Evolutionary conservation across 1,139 yeast species (phyloP), one percentile per base, ranked within the genome.

Genomic region (Saccharomyces hybrid): DNA sequence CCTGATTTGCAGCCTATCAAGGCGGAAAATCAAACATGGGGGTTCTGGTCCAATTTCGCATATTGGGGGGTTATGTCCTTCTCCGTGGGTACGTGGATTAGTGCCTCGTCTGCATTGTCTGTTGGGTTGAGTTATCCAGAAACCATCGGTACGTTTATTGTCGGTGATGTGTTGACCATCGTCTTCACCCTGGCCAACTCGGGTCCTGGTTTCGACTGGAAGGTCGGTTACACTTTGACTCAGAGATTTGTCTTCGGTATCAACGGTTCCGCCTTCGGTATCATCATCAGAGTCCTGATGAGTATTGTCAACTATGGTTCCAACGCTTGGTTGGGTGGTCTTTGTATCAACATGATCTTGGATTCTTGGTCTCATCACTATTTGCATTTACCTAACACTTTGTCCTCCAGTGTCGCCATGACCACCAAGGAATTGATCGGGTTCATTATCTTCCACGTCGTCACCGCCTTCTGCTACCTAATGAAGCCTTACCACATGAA

Each of bases 161-260:
- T 78, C 23, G 80, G 79, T 49, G 77, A 76, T 61, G 62, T 73
- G n/a, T 58, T 78, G 11, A 73, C 77, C 11, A 62, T 74, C 32
- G 23, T 67, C 8, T 67, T 73, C 55, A 74, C 80, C 5, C 55
- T 73, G 34, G 70, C 76, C 5, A 75, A 73, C 61, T 72, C 76
- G n/a, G 70, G 67, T 52, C 78, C 77, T 0, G 80, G 80, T 48
- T 63, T 65, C 28, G 73, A 73, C 53, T 78, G 74, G 70, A 78
- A 76, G 62, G 72, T 77, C 47, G 81, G 81, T 11, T 78, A 68
- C 59, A 74, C 81, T 1, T 58, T 78, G 29, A 71, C 74, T 38
- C 77, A 76, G 57, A 70, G 81, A 63, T 70, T 76, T 48, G 72
- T 75, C 1, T 78, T 77, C 59, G 81, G 81, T 34, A 73, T 77